Evolutionary conservation across 495 filamentous ascomycete species (phyloP), one percentile per base, ranked within the genome.

Genomic region (Penicillium simplicissimum): DNA sequence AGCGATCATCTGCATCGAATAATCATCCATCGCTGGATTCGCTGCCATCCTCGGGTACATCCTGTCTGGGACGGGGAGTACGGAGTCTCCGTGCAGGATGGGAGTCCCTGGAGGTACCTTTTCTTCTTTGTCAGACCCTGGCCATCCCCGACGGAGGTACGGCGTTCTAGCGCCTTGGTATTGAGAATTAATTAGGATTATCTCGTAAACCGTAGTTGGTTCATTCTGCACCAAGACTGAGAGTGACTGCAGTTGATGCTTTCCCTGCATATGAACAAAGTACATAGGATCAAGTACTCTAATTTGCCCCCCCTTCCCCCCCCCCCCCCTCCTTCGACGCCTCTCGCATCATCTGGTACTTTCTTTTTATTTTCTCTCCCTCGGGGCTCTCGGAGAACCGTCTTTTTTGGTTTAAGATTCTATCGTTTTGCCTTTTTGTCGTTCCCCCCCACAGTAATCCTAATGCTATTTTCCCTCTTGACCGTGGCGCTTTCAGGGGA

Each of bases 401-500:
- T 53, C 31, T 53, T 35, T 53, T 53, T 34, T 11, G 49, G 49
- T 13, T 40, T 25, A 8, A 35, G 31, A 33, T 35, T 36, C n/a
- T 21, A 25, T 31, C 51, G 15, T 53, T 36, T 53, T 53, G 10
- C 51, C 33, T n/a, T 25, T 31, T 8, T 19, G 15, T 31, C 14
- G 25, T 25, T 14, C 4, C 43, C 25, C 45, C 25, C 33, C 33
- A 25, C 31, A 15, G 9, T 21, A 8, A 40, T 55, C 8, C 33
- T 37, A 38, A 31, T 55, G 1, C 33, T 37, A 38, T 25, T 36
- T 56, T 23, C 38, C 23, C 37, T 47, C 4, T 13, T 38, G 51
- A 15, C 34, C 40, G 57, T 62, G 64, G 64, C 64, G 64, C 57
- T 59, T 61, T 55, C 63, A 66, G 60, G 45, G 59, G 45, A 49